Conservation (phyloP, 2,329 filamentous ascomycete species). For the Alternaria sp. region DNA sequence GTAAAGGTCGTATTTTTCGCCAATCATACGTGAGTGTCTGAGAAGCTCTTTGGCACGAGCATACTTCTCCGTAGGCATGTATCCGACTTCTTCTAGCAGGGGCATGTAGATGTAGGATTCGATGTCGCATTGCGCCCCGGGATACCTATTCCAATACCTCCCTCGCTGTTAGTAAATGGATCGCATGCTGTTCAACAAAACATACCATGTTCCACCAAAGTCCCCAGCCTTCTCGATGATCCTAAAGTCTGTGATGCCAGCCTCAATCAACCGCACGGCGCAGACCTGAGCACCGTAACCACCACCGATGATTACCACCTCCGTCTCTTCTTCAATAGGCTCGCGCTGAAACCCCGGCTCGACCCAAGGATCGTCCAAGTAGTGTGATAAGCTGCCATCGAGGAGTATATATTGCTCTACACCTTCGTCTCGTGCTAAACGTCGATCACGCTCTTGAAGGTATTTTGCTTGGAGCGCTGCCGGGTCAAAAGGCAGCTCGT, state of each 20-base stretch:
- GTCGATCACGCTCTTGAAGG: constrained; percentile 36
- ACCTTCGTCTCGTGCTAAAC: constrained; percentile 32
- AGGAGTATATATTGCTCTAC: constrained; percentile 38
- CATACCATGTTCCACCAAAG: constrained; percentile 56
- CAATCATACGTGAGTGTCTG: constrained; percentile 55
- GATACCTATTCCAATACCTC: constrained; percentile 53
- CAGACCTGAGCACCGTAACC: constrained; percentile 55
- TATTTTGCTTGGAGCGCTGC: constrained; percentile 36
- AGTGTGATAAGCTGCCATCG: constrained; percentile 32
- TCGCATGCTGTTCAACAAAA: not conserved
- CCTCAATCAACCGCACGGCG: constrained; percentile 46
- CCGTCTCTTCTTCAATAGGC: constrained; percentile 34
- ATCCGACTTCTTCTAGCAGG: constrained; percentile 39
- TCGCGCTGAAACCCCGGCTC: constrained; percentile 32
- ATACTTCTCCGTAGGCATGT: constrained; percentile 62
- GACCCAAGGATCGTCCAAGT: constrained; percentile 39
- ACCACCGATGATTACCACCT: constrained; percentile 51
- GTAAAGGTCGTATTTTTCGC: constrained; percentile 53
- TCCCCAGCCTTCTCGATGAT: constrained; percentile 54
- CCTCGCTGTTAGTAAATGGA: constrained; percentile 7
- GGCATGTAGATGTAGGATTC: constrained; percentile 43
- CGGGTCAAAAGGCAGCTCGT: constrained; percentile 33
- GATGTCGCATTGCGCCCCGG: constrained; percentile 30
- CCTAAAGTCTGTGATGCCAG: constrained; percentile 42
- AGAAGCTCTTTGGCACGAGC: constrained; percentile 55